Evolutionary conservation across 345 rosid species (phyloP), one percentile per base, ranked within the genome.

Genomic region (Lenwebbia sp.): DNA sequence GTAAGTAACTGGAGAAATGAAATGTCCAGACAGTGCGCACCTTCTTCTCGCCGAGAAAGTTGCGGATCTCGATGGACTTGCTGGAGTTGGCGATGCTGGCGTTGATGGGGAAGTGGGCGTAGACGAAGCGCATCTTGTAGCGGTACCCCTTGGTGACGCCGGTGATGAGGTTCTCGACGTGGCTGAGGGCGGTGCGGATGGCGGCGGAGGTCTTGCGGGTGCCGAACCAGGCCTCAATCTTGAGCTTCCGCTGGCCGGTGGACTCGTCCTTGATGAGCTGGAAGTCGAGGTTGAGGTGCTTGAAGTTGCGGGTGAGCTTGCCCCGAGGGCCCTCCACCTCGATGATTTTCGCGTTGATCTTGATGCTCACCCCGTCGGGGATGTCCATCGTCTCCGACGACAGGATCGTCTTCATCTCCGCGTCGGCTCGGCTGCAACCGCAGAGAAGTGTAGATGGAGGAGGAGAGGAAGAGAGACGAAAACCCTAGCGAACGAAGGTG

Each of bases 261-360:
- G 51, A 84, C 83, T 84, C 90, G 85, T 88, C 90, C 85, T 65
- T 65, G 83, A 90, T 90, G 65, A 90, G 85, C 86, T 89, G 92
- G 86, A 91, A 91, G 82, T 91, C 93, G 52, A 91, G 90, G 87
- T 91, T 91, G 60, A 91, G 85, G 83, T 92, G 93, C 92, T 92
- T 92, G 91, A 92, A 92, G 86, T 92, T 88, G 13, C 91, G 88
- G 25, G 44, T 50, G 62, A 92, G 91, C 85, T 85, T 92, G 9
- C 93, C 92, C 19, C 92, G 84, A 0, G 93, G 93, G 0, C 93
- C 92, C 83, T 90, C 92, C 51, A 92, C 93, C 89, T 89, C 92
- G 17, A 92, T 90, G 60, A 92, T 17, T 88, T 90, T 90, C 3
- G 92, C 92, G 44, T 83, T 81, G 65, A 92, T 88, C 76, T 90